These are phyloP conservation scores for Pythium aphanidermatum DNA, from an alignment of 352 stramenopile species.

Conservation along the genomic window DNA sequence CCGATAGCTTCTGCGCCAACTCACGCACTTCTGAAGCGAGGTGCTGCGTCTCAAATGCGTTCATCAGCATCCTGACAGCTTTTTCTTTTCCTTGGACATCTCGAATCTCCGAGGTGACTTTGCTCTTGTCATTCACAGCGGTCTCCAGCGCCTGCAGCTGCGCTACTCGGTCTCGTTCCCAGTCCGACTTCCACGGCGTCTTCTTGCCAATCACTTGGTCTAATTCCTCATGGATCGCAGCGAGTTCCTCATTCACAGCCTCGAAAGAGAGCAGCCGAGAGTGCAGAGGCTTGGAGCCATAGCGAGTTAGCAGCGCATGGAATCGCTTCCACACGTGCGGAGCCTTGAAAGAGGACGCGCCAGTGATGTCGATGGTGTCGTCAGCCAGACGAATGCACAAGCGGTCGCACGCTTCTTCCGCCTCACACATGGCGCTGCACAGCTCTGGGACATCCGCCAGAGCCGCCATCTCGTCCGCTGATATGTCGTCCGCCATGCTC, in stretches of 20 bases:
- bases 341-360: no score
- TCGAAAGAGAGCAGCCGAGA: no score
- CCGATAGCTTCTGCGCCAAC: neutral
- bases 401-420: no score
- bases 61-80: constrained; percentile 2
- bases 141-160: neutral
- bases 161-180: neutral
- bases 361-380: no score
- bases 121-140: neutral
- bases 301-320: no score
- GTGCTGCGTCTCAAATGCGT: constrained; percentile 3
- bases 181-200: neutral
- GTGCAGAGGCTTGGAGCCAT: no score
- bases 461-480: no score
- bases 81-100: neutral
- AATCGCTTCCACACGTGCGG: no score
- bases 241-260: neutral
- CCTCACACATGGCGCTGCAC: no score
- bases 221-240: neutral
- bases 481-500: no score
- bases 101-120: neutral
- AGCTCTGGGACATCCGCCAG: no score
- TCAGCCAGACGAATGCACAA: no score
- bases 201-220: neutral
- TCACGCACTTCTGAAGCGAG: neutral